These are phyloP conservation scores for Mortierella sp. DNA, from an alignment of 371 early-diverging fungal genomes.

Conservation along the genomic window DNA sequence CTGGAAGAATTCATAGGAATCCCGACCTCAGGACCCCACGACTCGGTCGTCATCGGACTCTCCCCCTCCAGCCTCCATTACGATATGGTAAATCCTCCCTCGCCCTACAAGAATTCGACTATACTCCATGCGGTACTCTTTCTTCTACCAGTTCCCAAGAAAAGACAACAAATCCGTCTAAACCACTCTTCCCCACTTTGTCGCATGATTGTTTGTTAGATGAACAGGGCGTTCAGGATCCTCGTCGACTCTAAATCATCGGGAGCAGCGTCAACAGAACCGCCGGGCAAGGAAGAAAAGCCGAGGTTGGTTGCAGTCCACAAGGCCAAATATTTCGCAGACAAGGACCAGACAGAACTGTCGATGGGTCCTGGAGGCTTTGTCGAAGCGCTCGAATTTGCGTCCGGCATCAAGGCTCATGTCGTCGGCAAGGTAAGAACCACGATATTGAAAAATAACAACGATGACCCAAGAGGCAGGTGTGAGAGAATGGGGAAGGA, in stretches of 20 bases:
- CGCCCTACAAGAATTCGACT: neutral
- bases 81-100: slow-evolving; percentile 60
- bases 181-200: neutral
- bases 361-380: slow-evolving; percentile 91
- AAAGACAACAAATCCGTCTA: neutral
- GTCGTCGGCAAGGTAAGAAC: slow-evolving; percentile 82
- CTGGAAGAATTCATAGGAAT: slow-evolving; percentile 77
- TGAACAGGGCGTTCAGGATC: slow-evolving; percentile 79
- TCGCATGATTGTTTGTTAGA: slow-evolving; percentile 29
- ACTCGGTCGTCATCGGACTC: slow-evolving; percentile 86
- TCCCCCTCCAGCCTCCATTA: slow-evolving; percentile 85
- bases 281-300: neutral
- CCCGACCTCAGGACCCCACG: slow-evolving; percentile 68
- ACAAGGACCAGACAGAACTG: slow-evolving; percentile 66
- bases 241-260: slow-evolving; percentile 56
- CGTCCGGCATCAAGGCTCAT: slow-evolving; percentile 72
- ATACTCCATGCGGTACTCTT: neutral
- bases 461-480: neutral
- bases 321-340: slow-evolving; percentile 82
- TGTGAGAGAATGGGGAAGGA: neutral
- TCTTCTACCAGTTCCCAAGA: neutral
- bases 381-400: slow-evolving; percentile 85
- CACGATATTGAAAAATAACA: neutral
- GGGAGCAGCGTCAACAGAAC: neutral
- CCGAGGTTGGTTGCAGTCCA: slow-evolving; percentile 80